phyloP scores from a whole-genome alignment of 805 yeast genomes.

The Suhomyces faveliae region DNA sequence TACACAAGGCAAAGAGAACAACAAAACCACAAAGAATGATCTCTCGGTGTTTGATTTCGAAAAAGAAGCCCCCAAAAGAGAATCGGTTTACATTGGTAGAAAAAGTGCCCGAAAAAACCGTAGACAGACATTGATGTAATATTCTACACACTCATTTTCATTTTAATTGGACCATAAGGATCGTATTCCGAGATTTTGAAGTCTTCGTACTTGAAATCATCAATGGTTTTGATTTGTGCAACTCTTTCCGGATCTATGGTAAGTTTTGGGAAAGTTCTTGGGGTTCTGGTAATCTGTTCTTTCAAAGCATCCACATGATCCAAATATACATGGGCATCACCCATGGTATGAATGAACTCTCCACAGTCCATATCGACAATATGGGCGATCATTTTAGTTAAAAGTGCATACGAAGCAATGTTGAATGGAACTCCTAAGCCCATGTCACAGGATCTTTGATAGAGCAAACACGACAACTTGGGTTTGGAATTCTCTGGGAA shows the following conservation, averaged over 20 bases:
- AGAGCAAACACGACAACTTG: conserved; percentile 78
- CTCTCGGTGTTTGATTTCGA: conserved; percentile 12
- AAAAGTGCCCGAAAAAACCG: conserved; percentile 15
- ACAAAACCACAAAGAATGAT: neutral
- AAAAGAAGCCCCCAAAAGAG: conserved; percentile 3
- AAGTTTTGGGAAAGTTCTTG: conserved; percentile 79
- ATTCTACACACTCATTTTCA: conserved; percentile 94
- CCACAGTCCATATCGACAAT: conserved; percentile 96
- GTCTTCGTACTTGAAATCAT: conserved; percentile 86
- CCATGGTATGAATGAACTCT: conserved; percentile 91
- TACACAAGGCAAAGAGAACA: neutral
- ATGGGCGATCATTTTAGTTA: conserved; percentile 93
- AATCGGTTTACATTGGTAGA: conserved; percentile 8
- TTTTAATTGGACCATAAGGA: conserved; percentile 80
- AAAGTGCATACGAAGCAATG: conserved; percentile 91
- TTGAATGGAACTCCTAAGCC: conserved; percentile 99
- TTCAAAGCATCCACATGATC: conserved; percentile 92
- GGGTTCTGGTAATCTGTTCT: conserved; percentile 72
- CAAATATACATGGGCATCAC: conserved; percentile 93
- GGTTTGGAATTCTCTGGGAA: conserved; percentile 67
- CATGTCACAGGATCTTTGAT: conserved; percentile 99
- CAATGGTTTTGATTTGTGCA: conserved; percentile 59
- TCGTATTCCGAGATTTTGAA: conserved; percentile 77
- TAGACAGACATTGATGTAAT: conserved; percentile 7
- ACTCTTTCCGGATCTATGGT: conserved; percentile 56